A percentile compares a stretch with the other conserved stretches of the same genome.
phyloP scores from a whole-genome alignment of 495 filamentous ascomycete species.

The Rostrohypoxylon terebratum region DNA sequence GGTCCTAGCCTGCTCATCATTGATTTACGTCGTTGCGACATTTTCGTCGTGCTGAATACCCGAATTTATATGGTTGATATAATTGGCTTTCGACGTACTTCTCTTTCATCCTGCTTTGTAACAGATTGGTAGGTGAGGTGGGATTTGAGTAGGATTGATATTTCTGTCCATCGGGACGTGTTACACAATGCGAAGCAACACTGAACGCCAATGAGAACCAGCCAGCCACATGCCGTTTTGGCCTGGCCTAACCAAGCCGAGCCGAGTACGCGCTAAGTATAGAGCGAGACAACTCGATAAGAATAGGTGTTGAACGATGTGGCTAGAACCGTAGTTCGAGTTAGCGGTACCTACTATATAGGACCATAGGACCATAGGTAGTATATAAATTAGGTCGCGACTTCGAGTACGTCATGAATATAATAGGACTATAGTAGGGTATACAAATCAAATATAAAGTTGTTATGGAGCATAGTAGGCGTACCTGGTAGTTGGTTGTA shows the following conservation, averaged over 20 bases:
- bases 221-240: slow-evolving; percentile 29
- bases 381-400: slow-evolving; percentile 32
- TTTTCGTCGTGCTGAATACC: slow-evolving; percentile 1
- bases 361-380: no score
- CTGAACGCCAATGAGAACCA: slow-evolving; percentile 26
- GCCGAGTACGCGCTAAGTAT: slow-evolving; percentile 17
- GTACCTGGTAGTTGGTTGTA: slow-evolving; percentile 5
- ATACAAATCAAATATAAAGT: no score
- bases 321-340: slow-evolving; percentile 23
- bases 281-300: slow-evolving; percentile 21
- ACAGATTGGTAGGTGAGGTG: slow-evolving; percentile 32
- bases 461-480: no score
- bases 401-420: slow-evolving; percentile 23
- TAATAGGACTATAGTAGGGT: no score
- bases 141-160: slow-evolving; percentile 25
- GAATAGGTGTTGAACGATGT: not conserved
- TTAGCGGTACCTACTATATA: slow-evolving; percentile 32
- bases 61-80: not conserved
- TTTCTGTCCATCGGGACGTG: slow-evolving; percentile 31
- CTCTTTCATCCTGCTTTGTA: slow-evolving; percentile 25
- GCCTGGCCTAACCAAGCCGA: slow-evolving; percentile 19
- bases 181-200: slow-evolving; percentile 46
- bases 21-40: slow-evolving; percentile 19
- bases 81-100: slow-evolving; percentile 14
- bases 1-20: slow-evolving; percentile 11